These are phyloP conservation scores for Plectosphaerella cucumerina DNA, from an alignment of 2,329 filamentous ascomycete genomes.

Conservation along the genomic window DNA sequence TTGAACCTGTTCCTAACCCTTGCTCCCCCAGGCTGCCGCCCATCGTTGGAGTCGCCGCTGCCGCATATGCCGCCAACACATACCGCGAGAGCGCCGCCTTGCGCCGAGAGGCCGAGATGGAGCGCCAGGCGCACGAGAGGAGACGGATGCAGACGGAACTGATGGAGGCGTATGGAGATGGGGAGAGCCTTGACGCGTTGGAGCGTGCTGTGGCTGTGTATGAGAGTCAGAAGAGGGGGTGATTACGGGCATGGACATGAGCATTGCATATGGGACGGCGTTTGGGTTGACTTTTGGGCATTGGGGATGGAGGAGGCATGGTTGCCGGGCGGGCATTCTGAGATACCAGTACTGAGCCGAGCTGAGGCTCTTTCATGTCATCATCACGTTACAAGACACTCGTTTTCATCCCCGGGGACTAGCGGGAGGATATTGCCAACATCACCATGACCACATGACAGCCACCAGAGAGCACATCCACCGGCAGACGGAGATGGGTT, in stretches of 20 bases:
- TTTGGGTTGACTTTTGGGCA: no score
- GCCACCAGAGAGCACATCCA: no score
- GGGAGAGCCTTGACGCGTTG: conserved; percentile 42
- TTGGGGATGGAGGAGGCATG: no score
- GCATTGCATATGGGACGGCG: no score
- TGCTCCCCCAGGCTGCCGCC: conserved; percentile 23
- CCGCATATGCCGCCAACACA: conserved; percentile 29
- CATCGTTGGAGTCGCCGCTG: conserved; percentile 23
- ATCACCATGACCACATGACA: no score
- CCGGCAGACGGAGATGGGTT: no score
- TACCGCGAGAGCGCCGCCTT: conserved; percentile 22
- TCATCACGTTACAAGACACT: no score
- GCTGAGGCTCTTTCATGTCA: no score
- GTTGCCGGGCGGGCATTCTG: no score
- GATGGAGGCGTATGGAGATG: conserved; percentile 46
- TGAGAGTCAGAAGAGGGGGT: conserved; percentile 21
- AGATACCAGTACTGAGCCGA: no score
- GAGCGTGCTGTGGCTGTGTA: conserved; percentile 45
- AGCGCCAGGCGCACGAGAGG: conserved; percentile 28
- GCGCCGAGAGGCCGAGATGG: conserved; percentile 21
- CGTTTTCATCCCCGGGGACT: no score
- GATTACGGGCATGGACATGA: background rate
- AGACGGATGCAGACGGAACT: conserved; percentile 35
- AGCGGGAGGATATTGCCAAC: no score
- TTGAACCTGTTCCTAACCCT: background rate